These are phyloP conservation scores for Klebsormidium nitens DNA, from an alignment of 139 green algal genomes.

Conservation along the genomic window DNA sequence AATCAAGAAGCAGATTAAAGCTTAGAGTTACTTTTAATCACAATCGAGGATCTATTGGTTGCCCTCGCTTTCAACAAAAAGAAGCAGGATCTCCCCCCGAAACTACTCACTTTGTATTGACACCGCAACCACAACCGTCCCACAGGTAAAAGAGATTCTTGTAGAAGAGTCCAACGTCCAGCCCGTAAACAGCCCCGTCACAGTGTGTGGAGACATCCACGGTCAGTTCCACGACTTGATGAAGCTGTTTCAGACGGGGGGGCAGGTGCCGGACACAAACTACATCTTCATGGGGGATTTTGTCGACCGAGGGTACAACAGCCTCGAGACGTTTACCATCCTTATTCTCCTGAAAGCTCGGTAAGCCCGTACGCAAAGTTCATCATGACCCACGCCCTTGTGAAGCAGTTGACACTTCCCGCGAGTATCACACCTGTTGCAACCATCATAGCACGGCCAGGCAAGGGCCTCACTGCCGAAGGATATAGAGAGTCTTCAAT, in stretches of 20 bases:
- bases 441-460: no score
- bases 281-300: conserved; percentile 99
- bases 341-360: conserved; percentile 87
- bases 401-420: no score
- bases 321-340: conserved; percentile 94
- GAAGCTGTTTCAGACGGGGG: conserved; percentile 93
- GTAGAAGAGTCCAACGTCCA: conserved; percentile 99
- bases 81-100: not conserved
- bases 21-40: no score
- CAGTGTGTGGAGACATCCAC: conserved; percentile 99
- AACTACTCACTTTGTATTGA: not conserved
- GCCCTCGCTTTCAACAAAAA: not conserved
- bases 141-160: conserved; percentile 93
- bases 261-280: conserved; percentile 87
- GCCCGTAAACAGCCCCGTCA: conserved; percentile 94
- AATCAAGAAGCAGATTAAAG: no score
- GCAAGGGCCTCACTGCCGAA: no score
- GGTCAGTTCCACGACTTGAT: conserved; percentile 99
- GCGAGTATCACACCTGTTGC: no score
- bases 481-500: no score
- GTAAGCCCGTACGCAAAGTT: no score
- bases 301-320: conserved; percentile 98
- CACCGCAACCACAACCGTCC: not conserved
- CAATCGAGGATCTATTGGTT: not conserved
- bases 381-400: not conserved